Evolutionary conservation across 2,329 filamentous ascomycete genomes (phyloP), one percentile per base, ranked within the genome.

Genomic region (Pseudogymnoascus sp.): DNA sequence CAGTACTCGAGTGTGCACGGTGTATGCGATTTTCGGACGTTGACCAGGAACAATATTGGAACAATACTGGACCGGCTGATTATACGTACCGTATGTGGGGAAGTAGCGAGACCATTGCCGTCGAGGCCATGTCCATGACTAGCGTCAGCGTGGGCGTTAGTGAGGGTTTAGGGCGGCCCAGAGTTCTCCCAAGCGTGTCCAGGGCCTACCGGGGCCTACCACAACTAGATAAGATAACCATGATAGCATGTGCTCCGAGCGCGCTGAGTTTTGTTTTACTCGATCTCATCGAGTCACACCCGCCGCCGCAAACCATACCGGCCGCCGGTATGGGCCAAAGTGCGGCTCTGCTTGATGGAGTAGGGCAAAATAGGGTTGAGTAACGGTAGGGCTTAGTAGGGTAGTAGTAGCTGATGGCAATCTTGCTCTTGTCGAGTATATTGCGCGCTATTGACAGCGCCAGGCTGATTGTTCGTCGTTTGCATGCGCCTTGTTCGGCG

Each of bases 231-330:
- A 55, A 33, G 48, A 55, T 55, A 55, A 55, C 4, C 48, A 12
- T 27, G 48, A 55, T 55, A 55, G 35, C 48, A 55, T 55, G 48
- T 55, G 48, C 48, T 33, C 48, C 48, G 15, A 55, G 10, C n/a
- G 48, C 13, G 21, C 21, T 21, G 21, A 21, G 21, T 21, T 55
- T n/a, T n/a, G 38, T 41, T 15, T 48, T 55, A 55, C 48, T 55
- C 48, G 48, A 55, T 55, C 48, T 55, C 48, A 55, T 55, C 48
- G 48, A 55, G 48, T 55, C 48, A 55, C 48, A 55, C 48, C 17
- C 48, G 48, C 29, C 21, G 21, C 21, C 21, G 21, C 15, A 55
- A 55, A 55, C 48, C 21, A 21, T 21, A 21, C 21, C 21, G 21
- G 21, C 48, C 27, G 48, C 48, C 29, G 29, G 48, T 35, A 33